Evolutionary conservation across 2,329 filamentous ascomycete genomes (phyloP).

Genomic region (Aspergillus texensis): DNA sequence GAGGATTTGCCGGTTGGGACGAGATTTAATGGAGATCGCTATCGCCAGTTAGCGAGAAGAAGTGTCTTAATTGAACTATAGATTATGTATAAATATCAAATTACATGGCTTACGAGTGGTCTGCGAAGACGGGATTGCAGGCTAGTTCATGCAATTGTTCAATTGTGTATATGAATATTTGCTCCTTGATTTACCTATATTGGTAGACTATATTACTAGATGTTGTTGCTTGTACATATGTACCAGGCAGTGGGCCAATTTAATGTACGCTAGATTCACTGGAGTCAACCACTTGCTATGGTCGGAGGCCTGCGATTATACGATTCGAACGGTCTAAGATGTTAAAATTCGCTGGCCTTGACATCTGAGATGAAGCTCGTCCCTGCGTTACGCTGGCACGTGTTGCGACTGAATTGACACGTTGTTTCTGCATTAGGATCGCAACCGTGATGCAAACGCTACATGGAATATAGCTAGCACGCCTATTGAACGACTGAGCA

Average conservation of each 20-base stretch:
- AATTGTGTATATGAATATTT: conserved; percentile 8
- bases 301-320: background rate
- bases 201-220: conserved; percentile 10
- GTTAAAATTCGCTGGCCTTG: background rate
- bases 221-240: conserved; percentile 17
- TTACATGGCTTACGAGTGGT: conserved; percentile 5
- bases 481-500: background rate
- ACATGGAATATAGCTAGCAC: background rate
- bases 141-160: conserved; percentile 5
- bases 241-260: background rate
- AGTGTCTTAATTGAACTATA: background rate
- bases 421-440: background rate
- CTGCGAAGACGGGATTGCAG: conserved; percentile 7
- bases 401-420: background rate
- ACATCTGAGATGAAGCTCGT: no score
- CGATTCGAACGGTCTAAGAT: background rate
- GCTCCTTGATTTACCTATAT: conserved; percentile 5
- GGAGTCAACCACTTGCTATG: background rate
- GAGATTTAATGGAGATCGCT: background rate
- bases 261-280: background rate
- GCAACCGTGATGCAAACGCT: background rate
- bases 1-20: background rate
- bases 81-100: background rate
- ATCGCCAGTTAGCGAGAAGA: background rate
- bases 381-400: background rate